Conservation (phyloP, 495 filamentous ascomycete species). For the Wilcoxina mikolae region DNA sequence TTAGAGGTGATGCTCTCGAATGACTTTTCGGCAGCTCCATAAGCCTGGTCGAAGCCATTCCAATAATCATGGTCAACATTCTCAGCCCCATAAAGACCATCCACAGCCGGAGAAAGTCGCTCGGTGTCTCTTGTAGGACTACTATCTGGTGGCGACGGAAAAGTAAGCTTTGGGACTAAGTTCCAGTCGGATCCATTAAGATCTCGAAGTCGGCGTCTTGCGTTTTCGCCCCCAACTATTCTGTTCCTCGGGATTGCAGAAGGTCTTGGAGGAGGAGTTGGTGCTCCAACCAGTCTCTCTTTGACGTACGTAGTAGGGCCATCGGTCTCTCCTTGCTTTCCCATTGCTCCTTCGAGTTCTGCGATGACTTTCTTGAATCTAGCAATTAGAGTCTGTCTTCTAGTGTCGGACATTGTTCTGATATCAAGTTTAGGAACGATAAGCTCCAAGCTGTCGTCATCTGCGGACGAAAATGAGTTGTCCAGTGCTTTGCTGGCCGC, state of each 20-base stretch:
- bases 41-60: slow-evolving; percentile 1
- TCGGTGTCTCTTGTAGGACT: not conserved
- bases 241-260: slow-evolving; percentile 1
- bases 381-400: not conserved
- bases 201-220: not conserved
- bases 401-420: not conserved
- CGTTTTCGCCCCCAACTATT: not conserved
- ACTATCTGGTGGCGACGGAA: not conserved
- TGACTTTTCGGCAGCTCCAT: not conserved
- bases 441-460: not conserved
- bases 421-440: not conserved
- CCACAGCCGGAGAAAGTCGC: not conserved
- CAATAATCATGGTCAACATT: slow-evolving; percentile 1
- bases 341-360: not conserved
- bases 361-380: not conserved
- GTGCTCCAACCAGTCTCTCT: not conserved
- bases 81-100: slow-evolving; percentile 5
- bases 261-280: not conserved
- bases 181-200: not conserved
- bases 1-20: not conserved
- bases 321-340: not conserved
- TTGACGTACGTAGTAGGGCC: not conserved
- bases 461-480: not conserved
- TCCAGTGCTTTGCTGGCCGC: not conserved
- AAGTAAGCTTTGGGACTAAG: not conserved